phyloP scores from a whole-genome alignment of 2,329 filamentous ascomycete genomes.

The Macrophomina pseudophaseolina region DNA sequence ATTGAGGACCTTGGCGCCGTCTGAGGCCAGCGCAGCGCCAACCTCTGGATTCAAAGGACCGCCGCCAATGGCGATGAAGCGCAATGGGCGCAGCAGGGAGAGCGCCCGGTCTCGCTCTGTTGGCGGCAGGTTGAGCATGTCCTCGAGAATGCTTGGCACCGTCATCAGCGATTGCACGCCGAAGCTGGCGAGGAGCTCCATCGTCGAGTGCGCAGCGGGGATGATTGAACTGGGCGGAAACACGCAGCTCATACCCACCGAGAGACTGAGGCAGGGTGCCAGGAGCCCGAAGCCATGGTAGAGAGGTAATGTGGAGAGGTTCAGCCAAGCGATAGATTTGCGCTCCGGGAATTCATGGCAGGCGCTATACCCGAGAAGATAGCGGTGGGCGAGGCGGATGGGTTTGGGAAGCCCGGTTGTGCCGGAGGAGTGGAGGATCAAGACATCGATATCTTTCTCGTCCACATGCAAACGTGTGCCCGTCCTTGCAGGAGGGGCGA shows the following conservation, averaged over 20 bases:
- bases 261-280: slow-evolving; percentile 39
- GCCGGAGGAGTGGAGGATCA: slow-evolving; percentile 41
- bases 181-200: slow-evolving; percentile 32
- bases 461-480: not conserved
- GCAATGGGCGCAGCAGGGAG: slow-evolving; percentile 30
- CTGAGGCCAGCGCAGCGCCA: slow-evolving; percentile 32
- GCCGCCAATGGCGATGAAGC: slow-evolving; percentile 43
- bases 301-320: slow-evolving; percentile 42
- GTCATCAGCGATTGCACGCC: slow-evolving; percentile 40
- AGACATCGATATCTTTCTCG: not conserved
- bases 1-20: slow-evolving; percentile 40
- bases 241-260: slow-evolving; percentile 37
- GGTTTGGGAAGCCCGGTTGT: slow-evolving; percentile 46
- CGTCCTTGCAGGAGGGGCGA: not conserved
- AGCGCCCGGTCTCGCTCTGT: slow-evolving; percentile 11
- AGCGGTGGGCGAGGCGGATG: slow-evolving; percentile 39
- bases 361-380: slow-evolving; percentile 37
- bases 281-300: slow-evolving; percentile 45
- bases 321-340: slow-evolving; percentile 30
- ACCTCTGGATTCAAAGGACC: slow-evolving; percentile 37
- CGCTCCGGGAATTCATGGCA: slow-evolving; percentile 26
- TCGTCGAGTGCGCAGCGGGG: slow-evolving; percentile 33
- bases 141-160: slow-evolving; percentile 43
- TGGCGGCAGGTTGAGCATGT: slow-evolving; percentile 32
- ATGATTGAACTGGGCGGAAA: slow-evolving; percentile 36